A percentile compares a stretch with the other conserved stretches of the same genome.
Evolutionary conservation across 1,284 basidiomycete genomes (phyloP).

Genomic region (Coniferiporia sulphurascens): DNA sequence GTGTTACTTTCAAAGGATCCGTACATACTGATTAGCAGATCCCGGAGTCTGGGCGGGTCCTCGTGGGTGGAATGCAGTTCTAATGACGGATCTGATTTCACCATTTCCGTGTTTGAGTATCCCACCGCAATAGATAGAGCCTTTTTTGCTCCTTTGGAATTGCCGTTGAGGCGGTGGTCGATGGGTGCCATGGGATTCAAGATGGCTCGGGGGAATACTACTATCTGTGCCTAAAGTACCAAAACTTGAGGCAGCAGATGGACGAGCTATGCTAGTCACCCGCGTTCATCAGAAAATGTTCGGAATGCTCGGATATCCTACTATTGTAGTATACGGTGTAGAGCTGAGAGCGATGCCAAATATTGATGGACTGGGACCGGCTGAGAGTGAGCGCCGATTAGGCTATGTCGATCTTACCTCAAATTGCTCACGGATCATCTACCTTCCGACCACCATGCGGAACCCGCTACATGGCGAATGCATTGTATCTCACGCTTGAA

Average conservation of each 20-base stretch:
- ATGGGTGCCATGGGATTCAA: neutral
- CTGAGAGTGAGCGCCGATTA: neutral
- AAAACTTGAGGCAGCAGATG: no score
- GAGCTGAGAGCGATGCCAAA: no score
- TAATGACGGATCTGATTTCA: neutral
- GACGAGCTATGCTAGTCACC: no score
- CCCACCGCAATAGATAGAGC: conserved; percentile 12
- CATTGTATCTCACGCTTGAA: no score
- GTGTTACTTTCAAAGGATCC: neutral
- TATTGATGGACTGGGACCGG: no score
- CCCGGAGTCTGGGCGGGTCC: conserved; percentile 7
- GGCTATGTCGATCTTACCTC: neutral
- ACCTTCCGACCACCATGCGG: neutral
- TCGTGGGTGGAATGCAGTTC: conserved; percentile 2
- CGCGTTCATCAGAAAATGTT: no score
- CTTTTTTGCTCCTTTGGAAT: conserved; percentile 3
- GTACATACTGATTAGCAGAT: conserved; percentile 10
- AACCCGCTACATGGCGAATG: neutral
- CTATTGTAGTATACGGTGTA: no score
- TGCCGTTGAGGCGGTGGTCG: no score
- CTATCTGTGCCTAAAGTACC: no score
- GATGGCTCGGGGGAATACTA: no score
- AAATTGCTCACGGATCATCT: neutral
- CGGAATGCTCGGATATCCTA: no score
- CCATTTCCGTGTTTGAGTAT: conserved; percentile 2